Percentiles rank a stretch among this genome's conserved stretches.
phyloP scores from a whole-genome alignment of 805 yeast species.

The Metschnikowia vanudenii region DNA sequence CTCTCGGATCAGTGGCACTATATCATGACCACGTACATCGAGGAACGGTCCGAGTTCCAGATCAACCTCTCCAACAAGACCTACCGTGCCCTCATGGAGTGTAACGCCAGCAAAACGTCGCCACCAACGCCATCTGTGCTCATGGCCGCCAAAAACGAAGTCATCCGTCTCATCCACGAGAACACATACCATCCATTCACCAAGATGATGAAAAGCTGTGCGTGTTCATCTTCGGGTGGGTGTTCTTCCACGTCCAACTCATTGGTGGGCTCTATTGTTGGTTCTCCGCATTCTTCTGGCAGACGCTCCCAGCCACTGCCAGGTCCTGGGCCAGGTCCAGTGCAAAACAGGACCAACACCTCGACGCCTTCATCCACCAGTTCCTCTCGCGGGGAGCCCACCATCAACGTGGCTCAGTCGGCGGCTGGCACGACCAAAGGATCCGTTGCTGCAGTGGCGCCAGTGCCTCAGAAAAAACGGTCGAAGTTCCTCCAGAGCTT shows the following conservation, averaged over 20 bases:
- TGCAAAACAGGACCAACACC: background rate
- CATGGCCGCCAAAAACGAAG: constrained; percentile 30
- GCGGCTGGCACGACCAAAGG: background rate
- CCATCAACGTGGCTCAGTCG: background rate
- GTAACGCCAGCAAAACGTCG: constrained; percentile 14
- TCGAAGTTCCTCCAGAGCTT: constrained; percentile 12
- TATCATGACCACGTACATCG: constrained; percentile 42
- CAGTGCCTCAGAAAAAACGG: constrained; percentile 14
- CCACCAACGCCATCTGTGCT: constrained; percentile 30
- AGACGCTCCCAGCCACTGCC: background rate
- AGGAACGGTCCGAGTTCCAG: constrained; percentile 44
- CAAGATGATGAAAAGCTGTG: constrained; percentile 1
- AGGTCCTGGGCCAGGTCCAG: background rate
- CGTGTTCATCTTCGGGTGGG: background rate
- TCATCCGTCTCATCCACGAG: constrained; percentile 33
- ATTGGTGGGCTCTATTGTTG: background rate
- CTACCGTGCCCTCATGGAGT: constrained; percentile 25
- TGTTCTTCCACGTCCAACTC: background rate
- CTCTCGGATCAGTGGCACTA: constrained; percentile 32
- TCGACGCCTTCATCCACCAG: background rate
- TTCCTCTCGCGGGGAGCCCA: background rate
- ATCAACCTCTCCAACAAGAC: constrained; percentile 47
- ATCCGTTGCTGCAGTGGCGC: constrained; percentile 7
- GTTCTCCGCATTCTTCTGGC: background rate
- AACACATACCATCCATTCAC: constrained; percentile 28